Evolutionary conservation across 2,329 filamentous ascomycete species (phyloP).

Genomic region (Trichoderma sp.): DNA sequence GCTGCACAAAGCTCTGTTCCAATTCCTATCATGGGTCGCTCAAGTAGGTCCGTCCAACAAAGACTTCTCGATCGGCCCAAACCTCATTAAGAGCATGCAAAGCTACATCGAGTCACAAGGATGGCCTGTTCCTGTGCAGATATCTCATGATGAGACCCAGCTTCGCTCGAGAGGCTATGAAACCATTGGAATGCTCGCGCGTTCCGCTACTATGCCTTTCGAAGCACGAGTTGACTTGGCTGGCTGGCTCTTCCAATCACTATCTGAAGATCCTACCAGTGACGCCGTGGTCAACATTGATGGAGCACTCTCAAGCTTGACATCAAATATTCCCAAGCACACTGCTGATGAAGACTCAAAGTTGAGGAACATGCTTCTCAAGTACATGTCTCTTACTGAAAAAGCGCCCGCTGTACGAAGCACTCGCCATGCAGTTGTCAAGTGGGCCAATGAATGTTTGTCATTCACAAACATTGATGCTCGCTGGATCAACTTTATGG

Average conservation of each 20-base stretch:
- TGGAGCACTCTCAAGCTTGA: slow-evolving; percentile 78
- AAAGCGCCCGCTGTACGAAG: slow-evolving; percentile 62
- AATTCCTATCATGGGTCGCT: slow-evolving; percentile 85
- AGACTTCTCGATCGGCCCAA: slow-evolving; percentile 66
- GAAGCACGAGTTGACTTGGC: slow-evolving; percentile 57
- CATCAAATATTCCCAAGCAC: slow-evolving; percentile 45
- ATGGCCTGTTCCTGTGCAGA: slow-evolving; percentile 70
- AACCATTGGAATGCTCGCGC: slow-evolving; percentile 79
- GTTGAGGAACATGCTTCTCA: slow-evolving; percentile 61
- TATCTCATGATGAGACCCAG: slow-evolving; percentile 60
- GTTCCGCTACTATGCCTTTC: slow-evolving; percentile 60
- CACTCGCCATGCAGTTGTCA: slow-evolving; percentile 77
- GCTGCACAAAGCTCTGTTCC: slow-evolving; percentile 78
- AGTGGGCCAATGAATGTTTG: slow-evolving; percentile 88
- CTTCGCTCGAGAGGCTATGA: slow-evolving; percentile 85
- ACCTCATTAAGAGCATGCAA: slow-evolving; percentile 68
- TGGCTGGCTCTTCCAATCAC: slow-evolving; percentile 78
- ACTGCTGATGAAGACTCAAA: slow-evolving; percentile 34
- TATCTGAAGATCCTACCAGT: slow-evolving; percentile 75
- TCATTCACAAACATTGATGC: slow-evolving; percentile 76
- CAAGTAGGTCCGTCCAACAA: slow-evolving; percentile 63
- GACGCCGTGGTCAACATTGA: slow-evolving; percentile 86
- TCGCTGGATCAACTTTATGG: slow-evolving; percentile 86
- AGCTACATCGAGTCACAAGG: slow-evolving; percentile 78
- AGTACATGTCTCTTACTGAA: slow-evolving; percentile 63